Percentiles rank a stretch among this genome's conserved stretches.
phyloP scores from a whole-genome alignment of 306 rosid genomes.

The Vigna mungo region DNA sequence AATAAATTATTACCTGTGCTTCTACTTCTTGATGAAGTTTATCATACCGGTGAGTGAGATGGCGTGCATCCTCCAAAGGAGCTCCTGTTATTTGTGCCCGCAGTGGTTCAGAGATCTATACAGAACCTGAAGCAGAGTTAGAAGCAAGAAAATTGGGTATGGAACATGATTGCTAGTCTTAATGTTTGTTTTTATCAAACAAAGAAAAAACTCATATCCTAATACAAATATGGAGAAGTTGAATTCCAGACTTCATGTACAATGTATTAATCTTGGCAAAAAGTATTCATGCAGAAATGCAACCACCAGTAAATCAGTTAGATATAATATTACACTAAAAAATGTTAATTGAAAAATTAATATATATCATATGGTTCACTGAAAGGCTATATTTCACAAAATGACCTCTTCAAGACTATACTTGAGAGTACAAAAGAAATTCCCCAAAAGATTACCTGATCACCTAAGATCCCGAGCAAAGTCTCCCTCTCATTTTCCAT shows the following conservation, averaged over 20 bases:
- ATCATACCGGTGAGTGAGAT: constrained; percentile 82
- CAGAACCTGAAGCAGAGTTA: constrained; percentile 66
- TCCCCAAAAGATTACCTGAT: constrained; percentile 71
- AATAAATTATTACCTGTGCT: constrained; percentile 70
- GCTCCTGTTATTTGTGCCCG: constrained; percentile 89
- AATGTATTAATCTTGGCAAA: constrained; percentile 9
- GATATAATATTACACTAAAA: background rate
- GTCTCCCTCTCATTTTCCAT: constrained; percentile 73
- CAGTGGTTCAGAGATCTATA: constrained; percentile 85
- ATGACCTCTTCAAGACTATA: constrained; percentile 29
- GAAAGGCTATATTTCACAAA: constrained; percentile 25
- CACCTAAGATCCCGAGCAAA: constrained; percentile 66
- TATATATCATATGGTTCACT: constrained; percentile 5
- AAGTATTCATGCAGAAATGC: constrained; percentile 15
- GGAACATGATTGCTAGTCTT: constrained; percentile 21
- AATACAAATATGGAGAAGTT: constrained; percentile 9
- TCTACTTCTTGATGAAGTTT: constrained; percentile 87
- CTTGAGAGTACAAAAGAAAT: constrained; percentile 15
- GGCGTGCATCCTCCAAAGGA: constrained; percentile 98
- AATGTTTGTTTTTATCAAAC: background rate
- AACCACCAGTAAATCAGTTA: constrained; percentile 13
- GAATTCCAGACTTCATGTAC: constrained; percentile 5
- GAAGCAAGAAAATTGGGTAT: constrained; percentile 39
- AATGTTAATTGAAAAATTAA: constrained; percentile 9
- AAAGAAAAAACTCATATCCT: constrained; percentile 12